phyloP scores from a whole-genome alignment of 1,284 basidiomycete species.

The Ustilago nuda region DNA sequence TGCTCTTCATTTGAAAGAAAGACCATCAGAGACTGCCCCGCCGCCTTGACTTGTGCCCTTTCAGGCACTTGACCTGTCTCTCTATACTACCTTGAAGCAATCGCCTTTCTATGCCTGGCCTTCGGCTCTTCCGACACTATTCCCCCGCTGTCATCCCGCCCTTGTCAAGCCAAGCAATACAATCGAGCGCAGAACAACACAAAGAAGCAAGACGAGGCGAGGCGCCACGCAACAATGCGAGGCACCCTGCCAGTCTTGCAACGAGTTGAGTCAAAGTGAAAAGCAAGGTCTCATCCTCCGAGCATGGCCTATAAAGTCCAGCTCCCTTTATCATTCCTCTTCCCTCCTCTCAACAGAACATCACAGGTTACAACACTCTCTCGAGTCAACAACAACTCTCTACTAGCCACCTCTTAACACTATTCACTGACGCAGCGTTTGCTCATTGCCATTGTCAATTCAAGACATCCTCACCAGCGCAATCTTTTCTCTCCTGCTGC shows the following conservation, averaged over 20 bases:
- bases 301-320: slow-evolving; percentile 30
- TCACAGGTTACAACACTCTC: slow-evolving; percentile 19
- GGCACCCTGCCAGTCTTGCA: slow-evolving; percentile 18
- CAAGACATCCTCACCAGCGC: slow-evolving; percentile 24
- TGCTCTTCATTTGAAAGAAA: neutral
- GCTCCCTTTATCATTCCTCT: neutral
- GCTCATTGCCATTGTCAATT: slow-evolving; percentile 27
- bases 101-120: neutral
- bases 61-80: neutral
- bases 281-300: slow-evolving; percentile 10
- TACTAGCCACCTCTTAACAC: slow-evolving; percentile 29
- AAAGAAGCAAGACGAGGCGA: neutral
- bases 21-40: neutral
- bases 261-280: slow-evolving; percentile 6
- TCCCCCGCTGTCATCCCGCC: slow-evolving; percentile 1
- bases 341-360: slow-evolving; percentile 31
- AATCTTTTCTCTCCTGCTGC: slow-evolving; percentile 22
- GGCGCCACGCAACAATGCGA: neutral
- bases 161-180: neutral
- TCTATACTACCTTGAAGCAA: neutral
- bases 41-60: neutral
- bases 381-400: slow-evolving; percentile 27
- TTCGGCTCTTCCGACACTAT: slow-evolving; percentile 7
- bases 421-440: slow-evolving; percentile 42
- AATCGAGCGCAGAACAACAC: neutral